A percentile compares a stretch with the other conserved stretches of the same genome.
Evolutionary conservation across 1,284 basidiomycete genomes (phyloP).

Genomic region (Ustilago loliicola): DNA sequence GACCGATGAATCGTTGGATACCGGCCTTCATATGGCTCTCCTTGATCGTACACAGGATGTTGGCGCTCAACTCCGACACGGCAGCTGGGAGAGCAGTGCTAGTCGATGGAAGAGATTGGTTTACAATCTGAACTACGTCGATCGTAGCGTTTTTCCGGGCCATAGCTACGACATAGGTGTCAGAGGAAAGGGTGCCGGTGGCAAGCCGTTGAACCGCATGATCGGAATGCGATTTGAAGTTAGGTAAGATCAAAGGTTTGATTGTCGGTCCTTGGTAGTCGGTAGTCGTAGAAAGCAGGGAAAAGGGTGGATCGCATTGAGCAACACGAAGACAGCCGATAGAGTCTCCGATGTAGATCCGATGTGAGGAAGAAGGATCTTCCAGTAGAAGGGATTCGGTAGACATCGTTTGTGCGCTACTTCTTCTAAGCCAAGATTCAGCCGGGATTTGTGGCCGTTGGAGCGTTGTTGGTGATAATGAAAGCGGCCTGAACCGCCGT

Average conservation of each 20-base stretch:
- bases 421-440: not conserved
- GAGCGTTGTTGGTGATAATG: not conserved
- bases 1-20: slow-evolving; percentile 59
- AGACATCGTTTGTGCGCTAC: slow-evolving; percentile 18
- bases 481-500: not conserved
- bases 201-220: slow-evolving; percentile 53
- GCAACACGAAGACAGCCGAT: slow-evolving; percentile 52
- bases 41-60: slow-evolving; percentile 44
- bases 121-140: slow-evolving; percentile 49
- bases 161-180: slow-evolving; percentile 51
- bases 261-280: slow-evolving; percentile 39
- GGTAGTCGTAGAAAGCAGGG: slow-evolving; percentile 14
- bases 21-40: slow-evolving; percentile 57
- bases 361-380: slow-evolving; percentile 37
- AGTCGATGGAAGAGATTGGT: slow-evolving; percentile 30
- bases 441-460: not conserved
- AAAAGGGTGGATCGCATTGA: slow-evolving; percentile 34
- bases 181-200: slow-evolving; percentile 31
- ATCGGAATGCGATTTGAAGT: slow-evolving; percentile 47
- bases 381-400: slow-evolving; percentile 29
- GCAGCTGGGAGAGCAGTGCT: slow-evolving; percentile 21
- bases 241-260: slow-evolving; percentile 39
- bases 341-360: slow-evolving; percentile 54
- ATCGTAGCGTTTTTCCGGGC: slow-evolving; percentile 59
- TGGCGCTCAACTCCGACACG: slow-evolving; percentile 24